These are phyloP conservation scores for Penicillium riverlandense DNA, from an alignment of 495 filamentous ascomycete species.

Conservation along the genomic window DNA sequence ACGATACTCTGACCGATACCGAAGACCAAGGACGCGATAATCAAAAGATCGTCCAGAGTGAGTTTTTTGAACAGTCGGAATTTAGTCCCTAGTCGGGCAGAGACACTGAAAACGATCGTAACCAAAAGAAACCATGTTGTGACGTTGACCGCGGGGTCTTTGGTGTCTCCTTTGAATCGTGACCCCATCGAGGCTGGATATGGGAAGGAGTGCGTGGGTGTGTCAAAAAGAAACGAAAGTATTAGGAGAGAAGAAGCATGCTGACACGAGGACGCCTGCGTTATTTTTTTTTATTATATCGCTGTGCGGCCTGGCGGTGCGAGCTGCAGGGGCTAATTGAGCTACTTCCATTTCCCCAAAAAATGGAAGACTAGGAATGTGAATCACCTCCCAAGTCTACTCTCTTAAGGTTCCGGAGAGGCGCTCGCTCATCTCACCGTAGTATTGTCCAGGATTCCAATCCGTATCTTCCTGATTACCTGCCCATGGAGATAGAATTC, in stretches of 20 bases:
- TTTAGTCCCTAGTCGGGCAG: conserved; percentile 19
- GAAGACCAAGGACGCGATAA: conserved; percentile 10
- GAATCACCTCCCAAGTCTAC: background rate
- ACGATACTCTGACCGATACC: conserved; percentile 13
- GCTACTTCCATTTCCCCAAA: background rate
- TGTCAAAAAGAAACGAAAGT: background rate
- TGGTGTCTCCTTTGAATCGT: conserved; percentile 11
- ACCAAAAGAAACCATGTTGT: conserved; percentile 19
- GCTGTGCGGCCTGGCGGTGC: background rate
- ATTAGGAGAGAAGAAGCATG: background rate
- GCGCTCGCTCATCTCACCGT: too few relatives aligned
- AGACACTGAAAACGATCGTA: conserved; percentile 12
- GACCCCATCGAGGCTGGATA: conserved; percentile 3
- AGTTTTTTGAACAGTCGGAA: conserved; percentile 13
- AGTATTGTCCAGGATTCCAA: background rate
- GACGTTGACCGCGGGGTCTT: conserved; percentile 20
- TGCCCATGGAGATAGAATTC: background rate
- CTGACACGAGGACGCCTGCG: background rate
- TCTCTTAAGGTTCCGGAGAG: too few relatives aligned
- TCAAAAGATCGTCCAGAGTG: conserved; percentile 11
- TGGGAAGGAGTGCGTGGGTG: background rate
- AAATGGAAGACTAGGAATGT: background rate
- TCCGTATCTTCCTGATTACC: background rate
- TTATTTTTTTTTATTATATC: background rate
- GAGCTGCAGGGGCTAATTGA: background rate